Base-by-base conservation (phyloP, 805 yeast species). In the Myxozyma mucilagina region DNA sequence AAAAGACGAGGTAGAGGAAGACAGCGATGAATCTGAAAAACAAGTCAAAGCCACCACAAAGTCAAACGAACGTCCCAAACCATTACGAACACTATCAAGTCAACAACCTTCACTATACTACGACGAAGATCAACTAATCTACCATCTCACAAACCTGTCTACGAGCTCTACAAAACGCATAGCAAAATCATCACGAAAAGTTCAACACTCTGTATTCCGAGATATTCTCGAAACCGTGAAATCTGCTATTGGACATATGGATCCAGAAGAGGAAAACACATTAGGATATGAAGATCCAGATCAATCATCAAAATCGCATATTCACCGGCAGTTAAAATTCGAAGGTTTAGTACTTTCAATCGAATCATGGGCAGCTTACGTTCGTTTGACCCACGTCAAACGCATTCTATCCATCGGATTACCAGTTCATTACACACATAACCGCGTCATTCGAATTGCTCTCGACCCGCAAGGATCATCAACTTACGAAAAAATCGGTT, bases 211-310 rank as follows among this genome's bases (percentile, higher is more conserved):
- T 13, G 57, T 66, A 32, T 67, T 67, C 43, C 64, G 70, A 3
- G 70, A 67, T 47, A 61, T 67, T 11, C 52, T 65, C 36, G 66
- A 57, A n/a, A 67, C 70, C 3, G 70, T 67, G 5, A 53, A 43
- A n/a, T 13, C 52, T 5, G 60, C 67, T 3, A 47, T 63, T 8
- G 59, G 53, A 16, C n/a, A 50, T 0, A 10, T 49, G 1, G 29
- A 31, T 42, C 35, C 52, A 16, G 36, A 49, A 10, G 55, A 53
- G 2, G 54, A 49, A 10, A 55, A 65, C 34, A 56, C 49, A 10
- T 43, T 53, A 41, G 51, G 56, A 7, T 38, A 56, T 31, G 61
- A 48, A 24, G 35, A 56, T 41, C 59, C 56, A 39, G 35, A 42
- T 24, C 9, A 63, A 14, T 39, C 31, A 9, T 16, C 55, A 14